These are phyloP conservation scores for Fusarium nodosum DNA, from an alignment of 2,329 filamentous ascomycete genomes.

Conservation along the genomic window DNA sequence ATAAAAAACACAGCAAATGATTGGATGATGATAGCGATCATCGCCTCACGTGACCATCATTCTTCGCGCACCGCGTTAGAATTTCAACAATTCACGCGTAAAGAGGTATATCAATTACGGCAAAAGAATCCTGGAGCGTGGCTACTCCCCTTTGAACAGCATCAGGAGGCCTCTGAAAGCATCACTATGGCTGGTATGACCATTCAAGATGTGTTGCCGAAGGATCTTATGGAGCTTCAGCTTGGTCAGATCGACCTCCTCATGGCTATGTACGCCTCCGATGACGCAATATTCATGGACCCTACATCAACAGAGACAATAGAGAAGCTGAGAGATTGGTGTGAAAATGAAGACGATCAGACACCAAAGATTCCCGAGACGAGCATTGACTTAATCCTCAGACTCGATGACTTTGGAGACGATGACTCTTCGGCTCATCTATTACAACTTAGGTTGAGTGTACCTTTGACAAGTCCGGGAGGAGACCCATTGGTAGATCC, in stretches of 20 bases:
- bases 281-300: slow-evolving; percentile 53
- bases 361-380: slow-evolving; percentile 16
- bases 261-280: slow-evolving; percentile 63
- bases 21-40: background rate
- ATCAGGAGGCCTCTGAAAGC: fast-evolving
- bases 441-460: slow-evolving; percentile 54
- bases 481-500: slow-evolving; percentile 50
- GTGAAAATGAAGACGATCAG: slow-evolving; percentile 30
- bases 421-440: slow-evolving; percentile 18
- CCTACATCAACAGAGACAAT: slow-evolving; percentile 34
- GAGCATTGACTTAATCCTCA: slow-evolving; percentile 48
- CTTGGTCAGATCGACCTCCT: slow-evolving; percentile 66
- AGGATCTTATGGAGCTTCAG: slow-evolving; percentile 63
- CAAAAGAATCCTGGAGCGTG: fast-evolving
- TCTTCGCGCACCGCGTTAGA: slow-evolving; percentile 8
- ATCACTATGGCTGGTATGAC: background rate
- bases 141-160: fast-evolving
- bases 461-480: slow-evolving; percentile 51
- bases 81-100: slow-evolving; percentile 20
- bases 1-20: background rate
- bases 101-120: background rate
- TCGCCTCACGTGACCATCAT: slow-evolving; percentile 5
- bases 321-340: slow-evolving; percentile 44
- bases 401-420: slow-evolving; percentile 40
- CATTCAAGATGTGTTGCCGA: slow-evolving; percentile 49